Conservation (phyloP, 306 rosid species). For the Prunus armeniaca region DNA sequence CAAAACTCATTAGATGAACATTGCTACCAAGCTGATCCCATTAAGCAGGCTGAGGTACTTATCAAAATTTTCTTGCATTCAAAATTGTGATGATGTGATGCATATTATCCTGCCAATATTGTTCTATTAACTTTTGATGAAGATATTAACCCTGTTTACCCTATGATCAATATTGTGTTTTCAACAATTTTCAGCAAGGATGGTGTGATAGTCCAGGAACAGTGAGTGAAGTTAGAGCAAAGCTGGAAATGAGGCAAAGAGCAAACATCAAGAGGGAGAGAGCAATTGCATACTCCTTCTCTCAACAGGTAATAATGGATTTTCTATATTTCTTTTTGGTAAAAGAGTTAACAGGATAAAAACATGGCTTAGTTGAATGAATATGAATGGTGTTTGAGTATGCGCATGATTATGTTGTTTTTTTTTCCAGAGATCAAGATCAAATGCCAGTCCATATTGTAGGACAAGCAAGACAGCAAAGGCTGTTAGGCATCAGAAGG, state of each 20-base stretch:
- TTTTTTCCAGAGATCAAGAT: conserved; percentile 43
- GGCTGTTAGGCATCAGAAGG: conserved; percentile 39
- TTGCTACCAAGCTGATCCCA: conserved; percentile 41
- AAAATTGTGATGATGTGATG: neutral
- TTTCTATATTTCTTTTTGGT: neutral
- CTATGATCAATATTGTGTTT: neutral
- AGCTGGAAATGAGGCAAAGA: conserved; percentile 67
- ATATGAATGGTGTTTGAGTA: neutral
- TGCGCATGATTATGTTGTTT: conserved; percentile 8
- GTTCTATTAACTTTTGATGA: neutral
- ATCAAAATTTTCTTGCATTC: neutral
- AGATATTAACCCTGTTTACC: neutral
- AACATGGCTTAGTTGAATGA: neutral
- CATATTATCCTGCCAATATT: neutral
- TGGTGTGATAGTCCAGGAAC: conserved; percentile 84
- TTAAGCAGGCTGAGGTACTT: conserved; percentile 66
- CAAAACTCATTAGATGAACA: conserved; percentile 31
- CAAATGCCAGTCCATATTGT: conserved; percentile 56
- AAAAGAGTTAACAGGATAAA: neutral
- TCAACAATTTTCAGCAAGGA: conserved; percentile 48
- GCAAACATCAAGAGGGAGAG: conserved; percentile 70
- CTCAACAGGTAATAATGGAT: conserved; percentile 51
- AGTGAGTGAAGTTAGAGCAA: conserved; percentile 53
- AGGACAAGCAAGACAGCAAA: conserved; percentile 34
- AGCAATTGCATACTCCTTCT: conserved; percentile 57